phyloP scores from a whole-genome alignment of 2,329 filamentous ascomycete genomes.

The Talaromyces verruculosus region DNA sequence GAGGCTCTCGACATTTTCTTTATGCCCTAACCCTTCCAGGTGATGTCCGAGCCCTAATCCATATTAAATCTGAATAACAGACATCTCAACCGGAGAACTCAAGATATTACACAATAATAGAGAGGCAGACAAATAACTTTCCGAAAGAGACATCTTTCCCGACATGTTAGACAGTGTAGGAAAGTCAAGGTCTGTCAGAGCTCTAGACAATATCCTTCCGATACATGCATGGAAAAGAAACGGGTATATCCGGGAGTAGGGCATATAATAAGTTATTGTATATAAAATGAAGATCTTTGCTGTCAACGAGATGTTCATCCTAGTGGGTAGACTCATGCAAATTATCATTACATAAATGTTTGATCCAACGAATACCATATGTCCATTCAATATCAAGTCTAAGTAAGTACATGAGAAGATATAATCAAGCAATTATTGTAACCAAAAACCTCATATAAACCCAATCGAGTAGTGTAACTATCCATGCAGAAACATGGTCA shows the following conservation, averaged over 20 bases:
- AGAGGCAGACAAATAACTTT: background rate
- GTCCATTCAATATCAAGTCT: slow-evolving; percentile 1
- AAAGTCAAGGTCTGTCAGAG: background rate
- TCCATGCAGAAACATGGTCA: background rate
- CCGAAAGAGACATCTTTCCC: background rate
- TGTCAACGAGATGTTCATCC: background rate
- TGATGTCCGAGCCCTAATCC: background rate
- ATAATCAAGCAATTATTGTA: background rate
- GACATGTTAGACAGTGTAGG: background rate
- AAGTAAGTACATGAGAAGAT: slow-evolving; percentile 3
- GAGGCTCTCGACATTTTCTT: background rate
- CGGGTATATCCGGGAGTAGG: background rate
- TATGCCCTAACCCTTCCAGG: background rate
- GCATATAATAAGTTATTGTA: background rate
- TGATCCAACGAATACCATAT: background rate
- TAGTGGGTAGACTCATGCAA: background rate
- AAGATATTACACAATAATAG: background rate
- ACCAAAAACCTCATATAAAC: background rate
- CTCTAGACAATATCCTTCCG: background rate
- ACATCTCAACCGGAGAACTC: background rate
- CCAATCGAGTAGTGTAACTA: background rate
- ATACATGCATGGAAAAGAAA: background rate
- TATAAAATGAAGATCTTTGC: background rate
- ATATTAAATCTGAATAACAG: background rate
- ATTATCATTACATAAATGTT: background rate